phyloP scores from a whole-genome alignment of 306 rosid genomes.

The Fagus crenata region DNA sequence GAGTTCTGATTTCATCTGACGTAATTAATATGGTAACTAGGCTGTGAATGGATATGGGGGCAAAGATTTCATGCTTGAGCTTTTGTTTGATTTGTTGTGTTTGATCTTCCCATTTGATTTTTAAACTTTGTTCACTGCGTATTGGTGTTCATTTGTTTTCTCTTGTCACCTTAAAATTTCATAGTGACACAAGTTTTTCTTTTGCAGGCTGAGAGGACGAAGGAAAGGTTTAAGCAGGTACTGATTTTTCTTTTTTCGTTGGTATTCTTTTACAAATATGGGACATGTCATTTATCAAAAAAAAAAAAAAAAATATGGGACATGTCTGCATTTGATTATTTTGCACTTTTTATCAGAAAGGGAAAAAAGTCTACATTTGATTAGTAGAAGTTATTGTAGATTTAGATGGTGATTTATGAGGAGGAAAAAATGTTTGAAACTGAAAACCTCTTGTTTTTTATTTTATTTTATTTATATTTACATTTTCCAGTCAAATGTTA shows the following conservation, averaged over 20 bases:
- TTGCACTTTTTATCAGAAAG: conserved; percentile 4
- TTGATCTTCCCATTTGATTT: conserved; percentile 2
- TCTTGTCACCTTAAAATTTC: conserved; percentile 15
- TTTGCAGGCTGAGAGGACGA: conserved; percentile 67
- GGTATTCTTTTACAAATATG: conserved; percentile 7
- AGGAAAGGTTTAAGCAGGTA: conserved; percentile 86
- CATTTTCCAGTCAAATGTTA: neutral
- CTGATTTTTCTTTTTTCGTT: conserved; percentile 17
- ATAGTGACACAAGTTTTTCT: conserved; percentile 21
- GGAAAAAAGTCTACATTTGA: neutral
- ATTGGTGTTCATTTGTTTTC: conserved; percentile 6
- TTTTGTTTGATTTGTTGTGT: neutral
- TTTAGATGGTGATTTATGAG: conserved; percentile 1
- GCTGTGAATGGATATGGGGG: neutral
- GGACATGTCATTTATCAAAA: neutral
- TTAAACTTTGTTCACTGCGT: conserved; percentile 11
- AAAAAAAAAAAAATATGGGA: neutral
- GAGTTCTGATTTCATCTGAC: neutral
- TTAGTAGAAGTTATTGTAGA: neutral
- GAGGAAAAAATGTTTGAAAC: neutral
- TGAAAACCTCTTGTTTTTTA: neutral
- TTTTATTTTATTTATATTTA: neutral
- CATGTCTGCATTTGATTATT: conserved; percentile 8
- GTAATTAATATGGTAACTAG: neutral
- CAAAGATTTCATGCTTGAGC: neutral